A percentile compares a stretch with the other conserved stretches of the same genome.
Evolutionary conservation across 768 basidiomycete species (phyloP).

Genomic region (Pisolithus microcarpus): DNA sequence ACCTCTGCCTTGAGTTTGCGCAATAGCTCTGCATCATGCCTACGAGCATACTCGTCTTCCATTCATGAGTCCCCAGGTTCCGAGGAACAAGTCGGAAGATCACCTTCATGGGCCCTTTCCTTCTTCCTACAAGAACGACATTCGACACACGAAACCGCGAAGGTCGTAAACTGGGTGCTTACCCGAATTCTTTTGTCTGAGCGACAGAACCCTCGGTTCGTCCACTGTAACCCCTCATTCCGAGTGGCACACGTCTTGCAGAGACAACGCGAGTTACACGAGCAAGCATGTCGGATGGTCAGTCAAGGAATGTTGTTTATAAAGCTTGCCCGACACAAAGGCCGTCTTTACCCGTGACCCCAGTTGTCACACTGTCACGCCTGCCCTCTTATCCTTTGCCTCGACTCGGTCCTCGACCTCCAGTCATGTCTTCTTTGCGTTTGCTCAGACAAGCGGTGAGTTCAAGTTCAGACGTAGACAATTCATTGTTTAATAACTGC

Average conservation of each 20-base stretch:
- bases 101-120: constrained; percentile 66
- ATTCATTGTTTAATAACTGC: background rate
- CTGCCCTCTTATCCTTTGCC: background rate
- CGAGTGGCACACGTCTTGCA: constrained; percentile 27
- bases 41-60: constrained; percentile 57
- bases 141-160: constrained; percentile 13
- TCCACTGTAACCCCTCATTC: constrained; percentile 32
- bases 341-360: background rate
- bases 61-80: background rate
- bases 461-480: background rate
- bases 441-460: constrained; percentile 44
- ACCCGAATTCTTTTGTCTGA: constrained; percentile 58
- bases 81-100: constrained; percentile 12
- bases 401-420: background rate
- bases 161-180: constrained; percentile 11
- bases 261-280: constrained; percentile 29
- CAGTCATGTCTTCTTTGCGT: constrained; percentile 49
- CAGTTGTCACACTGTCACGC: background rate
- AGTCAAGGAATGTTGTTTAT: background rate
- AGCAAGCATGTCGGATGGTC: constrained; percentile 17
- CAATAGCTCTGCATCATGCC: constrained; percentile 51
- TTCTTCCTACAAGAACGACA: constrained; percentile 44
- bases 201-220: constrained; percentile 52
- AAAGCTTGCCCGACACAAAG: no score
- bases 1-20: constrained; percentile 55